Evolutionary conservation across 352 stramenopile species (phyloP).

Genomic region (Phytophthora ramorum): DNA sequence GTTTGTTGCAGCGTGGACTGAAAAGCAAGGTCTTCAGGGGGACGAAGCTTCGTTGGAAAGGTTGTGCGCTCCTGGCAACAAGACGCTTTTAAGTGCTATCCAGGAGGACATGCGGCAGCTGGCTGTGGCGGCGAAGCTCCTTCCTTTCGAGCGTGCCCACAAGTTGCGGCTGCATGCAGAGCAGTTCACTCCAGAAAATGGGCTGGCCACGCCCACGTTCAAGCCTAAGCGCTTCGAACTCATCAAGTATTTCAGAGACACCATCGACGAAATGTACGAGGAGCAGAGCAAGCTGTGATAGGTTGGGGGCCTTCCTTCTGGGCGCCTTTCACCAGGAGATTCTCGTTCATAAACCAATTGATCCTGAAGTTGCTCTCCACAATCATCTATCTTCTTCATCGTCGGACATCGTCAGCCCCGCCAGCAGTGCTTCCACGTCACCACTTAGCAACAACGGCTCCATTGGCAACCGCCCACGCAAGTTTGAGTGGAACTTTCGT

Average conservation of each 20-base stretch:
- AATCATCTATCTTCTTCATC: slow-evolving; percentile 7
- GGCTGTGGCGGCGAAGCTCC: slow-evolving; percentile 65
- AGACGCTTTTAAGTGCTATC: slow-evolving; percentile 38
- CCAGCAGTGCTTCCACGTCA: slow-evolving; percentile 52
- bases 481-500: slow-evolving; percentile 44
- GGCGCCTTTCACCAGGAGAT: background rate
- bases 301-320: slow-evolving; percentile 1
- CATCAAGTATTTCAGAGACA: slow-evolving; percentile 52
- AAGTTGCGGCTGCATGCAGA: slow-evolving; percentile 88
- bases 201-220: slow-evolving; percentile 95
- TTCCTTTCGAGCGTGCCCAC: slow-evolving; percentile 94
- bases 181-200: slow-evolving; percentile 92
- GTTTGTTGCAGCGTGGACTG: slow-evolving; percentile 51
- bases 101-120: slow-evolving; percentile 49
- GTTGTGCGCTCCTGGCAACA: slow-evolving; percentile 36
- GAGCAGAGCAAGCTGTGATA: slow-evolving; percentile 41
- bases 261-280: slow-evolving; percentile 67
- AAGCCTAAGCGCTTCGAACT: slow-evolving; percentile 94
- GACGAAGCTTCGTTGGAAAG: slow-evolving; percentile 39
- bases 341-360: slow-evolving; percentile 7
- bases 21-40: slow-evolving; percentile 31
- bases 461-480: slow-evolving; percentile 52
- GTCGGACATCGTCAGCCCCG: slow-evolving; percentile 8
- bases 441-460: slow-evolving; percentile 62
- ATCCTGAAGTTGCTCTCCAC: slow-evolving; percentile 4